Conservation (phyloP, 2,329 filamentous ascomycete species). For the Alternaria panax region DNA sequence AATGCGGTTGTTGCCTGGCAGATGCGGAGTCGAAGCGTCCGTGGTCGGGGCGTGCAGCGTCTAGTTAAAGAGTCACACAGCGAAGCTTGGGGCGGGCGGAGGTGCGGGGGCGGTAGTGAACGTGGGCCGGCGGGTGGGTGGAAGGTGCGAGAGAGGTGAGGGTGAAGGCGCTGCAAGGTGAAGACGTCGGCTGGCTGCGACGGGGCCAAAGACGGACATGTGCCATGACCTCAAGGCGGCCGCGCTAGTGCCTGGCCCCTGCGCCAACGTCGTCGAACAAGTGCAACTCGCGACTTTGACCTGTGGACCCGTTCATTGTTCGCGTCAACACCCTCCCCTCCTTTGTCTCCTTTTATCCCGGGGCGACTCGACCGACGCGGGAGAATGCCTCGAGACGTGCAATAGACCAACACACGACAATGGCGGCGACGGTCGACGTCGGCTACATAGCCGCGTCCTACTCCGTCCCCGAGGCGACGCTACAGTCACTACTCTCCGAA, state of each 20-base stretch:
- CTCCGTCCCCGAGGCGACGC: slow-evolving; percentile 69
- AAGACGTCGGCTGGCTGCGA: neutral
- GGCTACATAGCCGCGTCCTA: slow-evolving; percentile 77
- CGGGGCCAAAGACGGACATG: slow-evolving; percentile 11
- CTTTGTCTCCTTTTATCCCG: slow-evolving; percentile 32
- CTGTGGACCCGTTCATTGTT: slow-evolving; percentile 24
- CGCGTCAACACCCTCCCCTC: slow-evolving; percentile 26
- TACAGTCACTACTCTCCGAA: slow-evolving; percentile 67
- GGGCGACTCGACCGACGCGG: neutral
- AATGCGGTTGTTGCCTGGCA: neutral
- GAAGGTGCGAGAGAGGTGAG: neutral
- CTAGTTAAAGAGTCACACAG: slow-evolving; percentile 46
- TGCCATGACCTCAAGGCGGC: slow-evolving; percentile 26
- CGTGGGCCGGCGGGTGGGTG: neutral
- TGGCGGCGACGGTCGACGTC: slow-evolving; percentile 72
- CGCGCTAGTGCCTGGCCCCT: slow-evolving; percentile 21
- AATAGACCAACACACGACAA: slow-evolving; percentile 45
- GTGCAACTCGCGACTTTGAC: slow-evolving; percentile 29
- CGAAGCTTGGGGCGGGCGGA: slow-evolving; percentile 3
- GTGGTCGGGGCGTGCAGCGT: slow-evolving; percentile 32
- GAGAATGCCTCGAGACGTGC: slow-evolving; percentile 33
- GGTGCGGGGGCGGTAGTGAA: slow-evolving; percentile 4
- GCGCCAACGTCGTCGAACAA: slow-evolving; percentile 29
- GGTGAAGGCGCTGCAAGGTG: slow-evolving; percentile 1
- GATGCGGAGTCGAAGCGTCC: neutral